Evolutionary conservation across 2,329 filamentous ascomycete species (phyloP), one percentile per base, ranked within the genome.

Genomic region (Ceratocystis diversiconidia): DNA sequence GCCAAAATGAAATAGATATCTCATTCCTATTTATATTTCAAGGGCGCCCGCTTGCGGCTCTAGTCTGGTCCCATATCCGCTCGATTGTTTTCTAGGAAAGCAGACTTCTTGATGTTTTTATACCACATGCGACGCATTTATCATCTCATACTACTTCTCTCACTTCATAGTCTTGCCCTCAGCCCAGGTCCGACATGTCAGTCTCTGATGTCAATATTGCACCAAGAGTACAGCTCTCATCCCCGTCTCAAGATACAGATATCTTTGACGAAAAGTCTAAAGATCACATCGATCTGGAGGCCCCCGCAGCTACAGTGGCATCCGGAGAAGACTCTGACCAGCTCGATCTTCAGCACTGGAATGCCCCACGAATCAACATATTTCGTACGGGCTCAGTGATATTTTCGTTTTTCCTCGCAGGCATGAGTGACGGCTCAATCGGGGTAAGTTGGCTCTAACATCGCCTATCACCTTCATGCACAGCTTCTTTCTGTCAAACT

Each of bases 401-500:
- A 70, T 83, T 81, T 73, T 79, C 80, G 4, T 84, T 89, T 69
- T 75, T 85, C 22, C 76, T 88, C 41, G 82, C 87, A 77, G 87
- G 87, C 5, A 80, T 85, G 75, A 87, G 87, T 70, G 87, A 90
- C 74, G 86, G 81, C 8, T 82, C 82, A 28, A 79, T 84, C 57
- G 85, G 85, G 52, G 83, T 84, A 76, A 72, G 79, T 77, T 28
- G 25, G 6, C 10, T 28, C 57, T 4, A 43, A 28, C 22, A 19
- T 36, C 22, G 4, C 36, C 52, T 28, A 19, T 41, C 36, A 41
- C 12, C 36, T 41, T 41, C 10, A 41, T 15, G 36, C 36, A 15
- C 10, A 41, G 3, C 3, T 41, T 41, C 36, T 41, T 10, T 12
- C 36, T 12, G 36, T 41, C 36, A 41, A 41, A 41, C 36, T 41